These are phyloP conservation scores for Amorphotheca resinae DNA, from an alignment of 495 filamentous ascomycete species.

Conservation along the genomic window DNA sequence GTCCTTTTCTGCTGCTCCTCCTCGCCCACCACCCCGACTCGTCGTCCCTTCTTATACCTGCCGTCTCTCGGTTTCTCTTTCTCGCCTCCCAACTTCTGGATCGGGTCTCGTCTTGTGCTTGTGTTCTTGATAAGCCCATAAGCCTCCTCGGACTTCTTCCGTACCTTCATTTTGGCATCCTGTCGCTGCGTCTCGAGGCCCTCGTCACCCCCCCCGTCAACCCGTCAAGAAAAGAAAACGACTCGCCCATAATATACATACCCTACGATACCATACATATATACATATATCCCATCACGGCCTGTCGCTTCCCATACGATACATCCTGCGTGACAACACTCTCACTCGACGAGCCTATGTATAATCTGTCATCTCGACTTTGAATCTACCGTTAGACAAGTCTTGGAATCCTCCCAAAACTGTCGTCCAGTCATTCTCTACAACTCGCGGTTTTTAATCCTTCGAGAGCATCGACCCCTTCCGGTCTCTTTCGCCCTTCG, in stretches of 20 bases:
- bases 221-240: too few relatives aligned
- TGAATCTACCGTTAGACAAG: constrained; percentile 22
- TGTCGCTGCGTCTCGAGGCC: too few relatives aligned
- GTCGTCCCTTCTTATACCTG: constrained; percentile 20
- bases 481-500: background rate
- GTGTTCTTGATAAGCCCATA: background rate
- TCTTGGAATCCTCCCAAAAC: constrained; percentile 15
- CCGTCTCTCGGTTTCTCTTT: constrained; percentile 19
- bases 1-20: too few relatives aligned
- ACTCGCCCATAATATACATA: constrained; percentile 9
- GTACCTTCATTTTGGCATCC: constrained; percentile 22
- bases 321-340: constrained; percentile 2
- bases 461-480: background rate
- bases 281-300: constrained; percentile 10
- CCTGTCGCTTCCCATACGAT: too few relatives aligned
- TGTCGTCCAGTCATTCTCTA: constrained; percentile 23
- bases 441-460: constrained; percentile 4
- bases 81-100: constrained; percentile 15
- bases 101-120: constrained; percentile 20
- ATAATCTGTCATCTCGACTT: constrained; percentile 16
- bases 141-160: constrained; percentile 18
- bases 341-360: constrained; percentile 15
- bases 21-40: too few relatives aligned
- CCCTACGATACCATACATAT: constrained; percentile 11
- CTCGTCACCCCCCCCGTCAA: too few relatives aligned